phyloP scores from a whole-genome alignment of 768 basidiomycete species.

The Cytidiella melzeri region DNA sequence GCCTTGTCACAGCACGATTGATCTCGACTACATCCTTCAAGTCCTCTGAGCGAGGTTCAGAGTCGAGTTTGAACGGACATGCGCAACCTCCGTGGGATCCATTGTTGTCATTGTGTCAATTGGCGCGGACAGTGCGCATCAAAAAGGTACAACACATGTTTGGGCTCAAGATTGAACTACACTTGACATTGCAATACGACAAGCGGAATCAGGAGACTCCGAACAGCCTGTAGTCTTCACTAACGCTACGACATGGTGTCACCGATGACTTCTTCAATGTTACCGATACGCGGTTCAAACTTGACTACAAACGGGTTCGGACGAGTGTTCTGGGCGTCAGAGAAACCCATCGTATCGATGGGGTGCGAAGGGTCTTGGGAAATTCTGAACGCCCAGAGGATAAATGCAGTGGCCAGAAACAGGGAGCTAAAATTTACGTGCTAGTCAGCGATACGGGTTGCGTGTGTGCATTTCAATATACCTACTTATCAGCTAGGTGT shows the following conservation, averaged over 20 bases:
- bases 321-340: conserved; percentile 57
- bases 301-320: conserved; percentile 54
- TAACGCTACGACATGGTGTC: conserved; percentile 35
- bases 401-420: conserved; percentile 57
- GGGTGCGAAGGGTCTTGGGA: conserved; percentile 43
- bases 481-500: conserved; percentile 40
- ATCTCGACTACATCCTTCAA: conserved; percentile 3
- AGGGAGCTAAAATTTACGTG: conserved; percentile 37
- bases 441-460: not conserved
- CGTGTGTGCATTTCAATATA: not conserved
- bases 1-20: too few relatives aligned
- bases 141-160: too few relatives aligned
- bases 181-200: too few relatives aligned
- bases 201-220: too few relatives aligned
- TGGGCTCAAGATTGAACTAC: too few relatives aligned
- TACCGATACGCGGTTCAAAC: conserved; percentile 45
- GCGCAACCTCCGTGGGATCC: conserved; percentile 63
- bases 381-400: conserved; percentile 62
- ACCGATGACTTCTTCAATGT: conserved; percentile 5
- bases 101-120: conserved; percentile 60
- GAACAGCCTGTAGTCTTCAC: conserved; percentile 53
- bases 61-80: conserved; percentile 49
- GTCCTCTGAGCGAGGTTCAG: conserved; percentile 39
- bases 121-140: too few relatives aligned
- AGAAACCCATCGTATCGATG: conserved; percentile 57